These are phyloP conservation scores for Ophiostoma novo-ulmi DNA, from an alignment of 2,329 filamentous ascomycete genomes.

Conservation along the genomic window DNA sequence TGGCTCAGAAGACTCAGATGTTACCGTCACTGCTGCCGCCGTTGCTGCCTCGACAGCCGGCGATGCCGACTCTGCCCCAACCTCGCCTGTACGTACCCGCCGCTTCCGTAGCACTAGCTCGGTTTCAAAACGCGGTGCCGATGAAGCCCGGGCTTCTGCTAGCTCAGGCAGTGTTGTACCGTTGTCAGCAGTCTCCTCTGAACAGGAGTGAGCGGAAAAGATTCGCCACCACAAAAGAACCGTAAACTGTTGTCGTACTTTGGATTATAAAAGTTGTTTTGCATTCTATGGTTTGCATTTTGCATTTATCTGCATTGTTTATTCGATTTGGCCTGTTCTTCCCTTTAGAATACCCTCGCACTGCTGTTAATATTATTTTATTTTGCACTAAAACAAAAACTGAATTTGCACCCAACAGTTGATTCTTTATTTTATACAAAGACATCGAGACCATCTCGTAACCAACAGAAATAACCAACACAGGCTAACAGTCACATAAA, in stretches of 20 bases:
- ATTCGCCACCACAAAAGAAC: neutral
- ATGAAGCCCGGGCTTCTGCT: neutral
- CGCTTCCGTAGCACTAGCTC: conserved; percentile 6
- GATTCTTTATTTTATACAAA: too few species aligned
- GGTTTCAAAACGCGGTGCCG: neutral
- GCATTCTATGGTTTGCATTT: neutral
- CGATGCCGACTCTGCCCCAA: neutral
- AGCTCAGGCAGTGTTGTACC: neutral
- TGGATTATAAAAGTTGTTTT: neutral
- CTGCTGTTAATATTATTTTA: neutral
- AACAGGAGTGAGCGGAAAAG: neutral
- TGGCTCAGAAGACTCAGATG: conserved; percentile 20
- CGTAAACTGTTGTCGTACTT: neutral
- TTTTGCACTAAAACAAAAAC: neutral
- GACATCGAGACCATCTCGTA: too few species aligned
- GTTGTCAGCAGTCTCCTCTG: neutral
- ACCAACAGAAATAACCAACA: too few species aligned
- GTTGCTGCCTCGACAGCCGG: neutral
- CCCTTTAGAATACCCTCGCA: neutral
- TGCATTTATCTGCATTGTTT: neutral
- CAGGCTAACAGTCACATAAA: too few species aligned
- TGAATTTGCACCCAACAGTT: too few species aligned
- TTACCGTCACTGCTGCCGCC: neutral
- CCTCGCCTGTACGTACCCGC: neutral
- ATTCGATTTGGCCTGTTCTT: neutral